phyloP scores from a whole-genome alignment of 2,329 filamentous ascomycete species.

The Clonostachys byssicola region DNA sequence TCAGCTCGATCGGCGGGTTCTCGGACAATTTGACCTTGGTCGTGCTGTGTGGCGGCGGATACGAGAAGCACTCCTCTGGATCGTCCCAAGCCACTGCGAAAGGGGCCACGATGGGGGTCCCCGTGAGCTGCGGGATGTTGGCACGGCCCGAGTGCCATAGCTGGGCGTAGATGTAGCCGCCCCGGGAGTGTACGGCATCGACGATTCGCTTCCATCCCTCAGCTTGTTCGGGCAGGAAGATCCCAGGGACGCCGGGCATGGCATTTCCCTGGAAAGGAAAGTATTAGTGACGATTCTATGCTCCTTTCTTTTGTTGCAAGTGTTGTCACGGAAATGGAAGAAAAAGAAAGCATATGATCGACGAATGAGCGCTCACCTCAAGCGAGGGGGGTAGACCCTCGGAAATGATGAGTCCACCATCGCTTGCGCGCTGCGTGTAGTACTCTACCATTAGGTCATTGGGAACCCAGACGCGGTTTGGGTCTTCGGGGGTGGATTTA shows the following conservation, averaged over 20 bases:
- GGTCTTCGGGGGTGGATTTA: constrained; percentile 35
- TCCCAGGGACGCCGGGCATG: constrained; percentile 47
- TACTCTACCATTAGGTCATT: constrained; percentile 33
- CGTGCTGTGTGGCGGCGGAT: constrained; percentile 23
- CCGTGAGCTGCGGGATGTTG: constrained; percentile 28
- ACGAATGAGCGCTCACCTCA: constrained; percentile 11
- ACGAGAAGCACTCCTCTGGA: constrained; percentile 30
- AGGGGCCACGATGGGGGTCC: constrained; percentile 25
- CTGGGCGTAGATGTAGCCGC: constrained; percentile 57
- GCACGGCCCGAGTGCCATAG: constrained; percentile 42
- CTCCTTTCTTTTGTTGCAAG: too few species aligned
- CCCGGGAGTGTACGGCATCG: constrained; percentile 57
- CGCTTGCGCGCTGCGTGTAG: constrained; percentile 34
- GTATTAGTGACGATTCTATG: background rate
- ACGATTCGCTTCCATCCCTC: constrained; percentile 55
- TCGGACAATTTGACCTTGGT: constrained; percentile 31
- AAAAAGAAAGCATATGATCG: background rate
- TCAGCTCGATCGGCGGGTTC: constrained; percentile 20
- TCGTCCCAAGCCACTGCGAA: constrained; percentile 40
- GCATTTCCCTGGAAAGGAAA: constrained; percentile 15
- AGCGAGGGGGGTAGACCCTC: constrained; percentile 44
- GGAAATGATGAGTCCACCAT: constrained; percentile 34
- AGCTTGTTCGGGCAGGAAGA: constrained; percentile 50
- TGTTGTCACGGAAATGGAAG: background rate
- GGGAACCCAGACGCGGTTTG: constrained; percentile 43